Conservation (phyloP, 1,284 basidiomycete species). For the Marasmius sp. region DNA sequence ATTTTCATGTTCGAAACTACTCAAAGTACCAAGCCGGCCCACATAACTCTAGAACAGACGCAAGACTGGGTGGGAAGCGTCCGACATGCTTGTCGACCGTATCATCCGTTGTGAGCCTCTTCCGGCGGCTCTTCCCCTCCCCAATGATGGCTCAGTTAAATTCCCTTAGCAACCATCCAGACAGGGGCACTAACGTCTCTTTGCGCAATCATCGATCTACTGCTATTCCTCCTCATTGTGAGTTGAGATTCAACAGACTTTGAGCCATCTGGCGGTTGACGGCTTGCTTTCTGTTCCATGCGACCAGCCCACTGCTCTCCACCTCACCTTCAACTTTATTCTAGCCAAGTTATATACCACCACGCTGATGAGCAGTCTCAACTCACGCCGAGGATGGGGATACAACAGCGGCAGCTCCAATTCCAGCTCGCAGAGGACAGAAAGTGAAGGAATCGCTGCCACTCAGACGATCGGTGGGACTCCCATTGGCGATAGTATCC, state of each 20-base stretch:
- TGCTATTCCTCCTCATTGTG: conserved; percentile 4
- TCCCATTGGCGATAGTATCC: no score
- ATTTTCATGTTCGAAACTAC: no score
- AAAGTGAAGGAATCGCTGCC: no score
- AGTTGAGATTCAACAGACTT: not conserved
- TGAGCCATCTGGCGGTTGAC: not conserved
- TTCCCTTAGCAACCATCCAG: conserved; percentile 1
- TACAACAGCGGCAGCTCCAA: not conserved
- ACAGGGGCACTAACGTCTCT: conserved; percentile 4
- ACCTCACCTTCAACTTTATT: conserved; percentile 8
- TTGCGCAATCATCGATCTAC: conserved; percentile 4
- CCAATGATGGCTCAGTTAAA: no score
- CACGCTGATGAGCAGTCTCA: conserved; percentile 3
- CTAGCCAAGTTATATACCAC: conserved; percentile 8
- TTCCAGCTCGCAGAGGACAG: no score
- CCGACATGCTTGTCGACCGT: conserved; percentile 5
- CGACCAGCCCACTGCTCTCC: not conserved
- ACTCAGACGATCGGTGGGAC: no score
- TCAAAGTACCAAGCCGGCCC: not conserved
- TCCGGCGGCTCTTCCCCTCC: not conserved
- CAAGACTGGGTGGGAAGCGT: conserved; percentile 1
- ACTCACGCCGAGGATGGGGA: conserved; percentile 9
- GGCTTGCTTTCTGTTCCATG: not conserved
- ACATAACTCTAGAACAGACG: not conserved
- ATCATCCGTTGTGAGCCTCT: conserved; percentile 5